Base-by-base conservation (phyloP, 2,329 filamentous ascomycete species). In the Albifimbria verrucaria region DNA sequence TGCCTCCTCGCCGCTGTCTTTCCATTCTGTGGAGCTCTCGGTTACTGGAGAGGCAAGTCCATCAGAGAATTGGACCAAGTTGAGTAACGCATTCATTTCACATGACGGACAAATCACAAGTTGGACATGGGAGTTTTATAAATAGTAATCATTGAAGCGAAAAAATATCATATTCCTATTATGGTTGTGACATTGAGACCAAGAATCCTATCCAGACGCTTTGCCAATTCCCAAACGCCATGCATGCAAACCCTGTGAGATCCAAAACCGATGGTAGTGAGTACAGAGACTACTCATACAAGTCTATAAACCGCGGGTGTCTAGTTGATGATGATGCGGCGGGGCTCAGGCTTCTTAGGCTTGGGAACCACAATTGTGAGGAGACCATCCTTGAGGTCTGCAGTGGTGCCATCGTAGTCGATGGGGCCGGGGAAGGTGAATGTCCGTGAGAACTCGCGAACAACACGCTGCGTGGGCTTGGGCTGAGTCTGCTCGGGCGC, bases 371-470 rank as follows among this genome's bases (percentile, higher is more conserved):
- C 64, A 54, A 90, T 77, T 59, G 68, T 82, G 58, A 90, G 74
- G 57, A 89, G 76, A 23, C 87, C 87, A 56, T 89, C 80, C 69
- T 82, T 80, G 60, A 90, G 80, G 51, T 66, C 77, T 48, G 87
- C 87, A 45, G 70, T 76, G 52, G 90, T 86, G 3, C 63, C 70
- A n/a, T 85, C 81, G 61, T 82, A 79, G 63, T 88, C 82, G 55
- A 90, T 78, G 25, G 79, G 80, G 50, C 72, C 71, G 1, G 86
- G 84, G 75, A 90, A 90, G 67, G 75, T 81, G 74, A 90, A 90
- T 54, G 77, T 82, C 57, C 87, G 81, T 48, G 81, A 77, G 72
- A 90, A 90, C 59, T 85, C 79, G 66, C 86, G 86, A 53, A 86
- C 72, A 55, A 77, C 80, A 60, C 85, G 83, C 73, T 89, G 86